Conservation (phyloP, 192 early-diverging fungal genomes). For the Backusella macrospora region DNA sequence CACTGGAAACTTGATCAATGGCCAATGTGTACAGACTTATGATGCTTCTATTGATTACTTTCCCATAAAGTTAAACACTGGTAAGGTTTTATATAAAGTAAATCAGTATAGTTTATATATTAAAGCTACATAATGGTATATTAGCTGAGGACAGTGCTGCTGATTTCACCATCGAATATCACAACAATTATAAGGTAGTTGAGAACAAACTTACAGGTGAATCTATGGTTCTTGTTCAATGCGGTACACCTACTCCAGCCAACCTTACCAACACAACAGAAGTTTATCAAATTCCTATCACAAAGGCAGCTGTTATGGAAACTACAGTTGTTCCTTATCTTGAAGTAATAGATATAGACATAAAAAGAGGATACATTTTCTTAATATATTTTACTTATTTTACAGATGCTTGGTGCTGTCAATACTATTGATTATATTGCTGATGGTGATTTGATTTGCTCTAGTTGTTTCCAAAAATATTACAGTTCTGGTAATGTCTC, state of each 20-base stretch:
- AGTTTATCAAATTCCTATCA: constrained; percentile 48
- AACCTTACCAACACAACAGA: constrained; percentile 46
- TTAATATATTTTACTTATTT: background rate
- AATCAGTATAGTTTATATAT: background rate
- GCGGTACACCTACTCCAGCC: constrained; percentile 62
- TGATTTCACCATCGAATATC: constrained; percentile 63
- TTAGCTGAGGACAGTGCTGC: constrained; percentile 53
- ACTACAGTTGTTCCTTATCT: constrained; percentile 49
- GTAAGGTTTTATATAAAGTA: constrained; percentile 30
- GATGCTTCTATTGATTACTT: constrained; percentile 53
- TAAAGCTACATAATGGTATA: background rate
- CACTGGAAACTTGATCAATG: constrained; percentile 20
- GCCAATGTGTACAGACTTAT: constrained; percentile 38
- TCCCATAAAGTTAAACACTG: constrained; percentile 41
- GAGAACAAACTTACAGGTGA: constrained; percentile 55
- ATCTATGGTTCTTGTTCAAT: constrained; percentile 71
- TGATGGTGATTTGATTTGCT: constrained; percentile 43
- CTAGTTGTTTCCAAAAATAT: constrained; percentile 52
- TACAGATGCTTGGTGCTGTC: constrained; percentile 47
- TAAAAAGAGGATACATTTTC: background rate
- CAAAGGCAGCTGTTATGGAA: constrained; percentile 42
- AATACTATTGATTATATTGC: constrained; percentile 42
- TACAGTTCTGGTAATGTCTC: constrained; percentile 27
- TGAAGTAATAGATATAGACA: constrained; percentile 39
- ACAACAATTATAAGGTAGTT: constrained; percentile 68